A percentile compares a stretch with the other conserved stretches of the same genome.
Conservation (phyloP, 768 basidiomycete genomes). For the Naganishia randhawae region DNA sequence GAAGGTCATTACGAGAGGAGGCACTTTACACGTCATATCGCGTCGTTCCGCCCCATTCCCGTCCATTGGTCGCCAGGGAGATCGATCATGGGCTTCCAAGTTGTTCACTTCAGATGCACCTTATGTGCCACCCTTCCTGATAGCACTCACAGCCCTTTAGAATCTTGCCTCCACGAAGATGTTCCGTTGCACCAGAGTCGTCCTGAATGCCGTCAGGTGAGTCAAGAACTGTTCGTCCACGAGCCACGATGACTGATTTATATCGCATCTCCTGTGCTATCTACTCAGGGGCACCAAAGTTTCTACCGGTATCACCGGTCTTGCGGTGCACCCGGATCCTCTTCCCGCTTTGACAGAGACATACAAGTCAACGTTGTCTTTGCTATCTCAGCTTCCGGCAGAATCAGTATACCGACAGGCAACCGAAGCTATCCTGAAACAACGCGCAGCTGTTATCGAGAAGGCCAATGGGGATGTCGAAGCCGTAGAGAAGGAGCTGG, state of each 20-base stretch:
- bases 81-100: conserved; percentile 5
- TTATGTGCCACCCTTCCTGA: neutral
- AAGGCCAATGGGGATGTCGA: conserved; percentile 63
- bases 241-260: neutral
- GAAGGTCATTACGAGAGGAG: no score
- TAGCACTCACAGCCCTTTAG: neutral
- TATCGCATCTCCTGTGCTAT: neutral
- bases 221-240: neutral
- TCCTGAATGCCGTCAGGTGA: conserved; percentile 15
- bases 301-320: conserved; percentile 81
- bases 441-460: conserved; percentile 71
- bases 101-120: neutral
- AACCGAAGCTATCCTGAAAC: conserved; percentile 75
- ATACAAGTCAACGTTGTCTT: conserved; percentile 71
- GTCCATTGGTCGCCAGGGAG: neutral
- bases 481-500: conserved; percentile 67
- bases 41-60: neutral
- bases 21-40: conserved; percentile 5
- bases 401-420: conserved; percentile 86
- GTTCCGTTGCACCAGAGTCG: conserved; percentile 11
- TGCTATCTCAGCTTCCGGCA: conserved; percentile 66
- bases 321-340: conserved; percentile 77
- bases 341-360: conserved; percentile 70
- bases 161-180: neutral
- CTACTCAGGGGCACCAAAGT: conserved; percentile 37